Percentiles rank a stretch among this genome's conserved stretches.
Conservation (phyloP, 2,329 filamentous ascomycete genomes). For the Fusarium sp. region DNA sequence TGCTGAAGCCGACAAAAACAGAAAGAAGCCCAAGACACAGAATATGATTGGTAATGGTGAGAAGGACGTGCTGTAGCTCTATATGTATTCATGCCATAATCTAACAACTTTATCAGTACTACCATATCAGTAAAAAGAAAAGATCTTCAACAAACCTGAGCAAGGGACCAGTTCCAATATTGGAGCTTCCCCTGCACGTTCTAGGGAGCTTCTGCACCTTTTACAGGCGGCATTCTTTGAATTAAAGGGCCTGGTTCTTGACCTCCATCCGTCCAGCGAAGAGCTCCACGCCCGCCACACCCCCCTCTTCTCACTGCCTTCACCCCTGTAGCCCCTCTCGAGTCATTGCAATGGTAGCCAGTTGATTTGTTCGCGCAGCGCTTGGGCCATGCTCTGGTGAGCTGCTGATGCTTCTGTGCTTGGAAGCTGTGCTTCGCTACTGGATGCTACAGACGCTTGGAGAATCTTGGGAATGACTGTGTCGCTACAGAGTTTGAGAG, state of each 20-base stretch:
- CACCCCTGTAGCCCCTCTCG: constrained; percentile 41
- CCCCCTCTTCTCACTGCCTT: constrained; percentile 32
- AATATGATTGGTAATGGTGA: not conserved
- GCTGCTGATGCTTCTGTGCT: constrained; percentile 37
- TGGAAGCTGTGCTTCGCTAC: constrained; percentile 22
- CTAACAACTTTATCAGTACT: constrained; percentile 2
- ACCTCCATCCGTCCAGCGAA: constrained; percentile 33
- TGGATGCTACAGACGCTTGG: constrained; percentile 12
- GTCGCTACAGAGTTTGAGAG: constrained; percentile 14
- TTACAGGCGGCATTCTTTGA: constrained; percentile 29
- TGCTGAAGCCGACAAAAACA: constrained; percentile 7
- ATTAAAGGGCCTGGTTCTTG: constrained; percentile 17
- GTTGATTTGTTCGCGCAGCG: constrained; percentile 43
- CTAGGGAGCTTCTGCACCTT: constrained; percentile 39
- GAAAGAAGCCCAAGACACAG: not conserved
- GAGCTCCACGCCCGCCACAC: constrained; percentile 36
- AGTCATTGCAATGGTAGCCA: constrained; percentile 46
- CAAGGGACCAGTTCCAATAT: constrained; percentile 40
- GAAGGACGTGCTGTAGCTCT: not conserved
- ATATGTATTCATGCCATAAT: not conserved
- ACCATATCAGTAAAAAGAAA: constrained; percentile 25
- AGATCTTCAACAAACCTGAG: constrained; percentile 36
- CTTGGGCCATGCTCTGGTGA: constrained; percentile 37
- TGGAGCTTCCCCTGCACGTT: constrained; percentile 42
- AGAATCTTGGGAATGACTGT: not conserved